Conservation (phyloP, 148 eudicot species). For the Rhododendron simsii region DNA sequence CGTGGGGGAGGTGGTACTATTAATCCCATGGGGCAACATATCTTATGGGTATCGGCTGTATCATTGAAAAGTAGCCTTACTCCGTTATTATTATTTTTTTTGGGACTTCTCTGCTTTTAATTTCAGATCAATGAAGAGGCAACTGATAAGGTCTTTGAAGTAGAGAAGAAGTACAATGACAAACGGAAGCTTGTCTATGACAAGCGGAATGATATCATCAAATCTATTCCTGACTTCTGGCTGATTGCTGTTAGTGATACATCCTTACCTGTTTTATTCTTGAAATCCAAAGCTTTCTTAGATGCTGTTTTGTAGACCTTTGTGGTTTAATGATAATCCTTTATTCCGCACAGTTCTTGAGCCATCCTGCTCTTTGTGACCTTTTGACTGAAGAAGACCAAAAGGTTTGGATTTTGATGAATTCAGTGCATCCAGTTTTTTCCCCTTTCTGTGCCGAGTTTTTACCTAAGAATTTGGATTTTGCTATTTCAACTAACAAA, state of each 20-base stretch:
- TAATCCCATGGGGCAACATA: too few relatives aligned
- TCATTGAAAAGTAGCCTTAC: too few relatives aligned
- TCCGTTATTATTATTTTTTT: too few relatives aligned
- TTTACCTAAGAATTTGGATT: background rate
- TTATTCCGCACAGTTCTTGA: conserved; percentile 57
- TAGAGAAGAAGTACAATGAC: conserved; percentile 79
- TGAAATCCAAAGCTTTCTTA: background rate
- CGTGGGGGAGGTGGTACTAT: too few relatives aligned
- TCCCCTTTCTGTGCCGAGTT: background rate
- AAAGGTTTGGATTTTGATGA: conserved; percentile 43
- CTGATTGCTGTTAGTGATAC: conserved; percentile 65
- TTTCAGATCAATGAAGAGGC: conserved; percentile 82
- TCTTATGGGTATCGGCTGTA: too few relatives aligned
- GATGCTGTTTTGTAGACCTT: background rate
- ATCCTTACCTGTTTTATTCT: background rate
- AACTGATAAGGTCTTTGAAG: conserved; percentile 78
- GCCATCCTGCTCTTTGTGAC: conserved; percentile 84
- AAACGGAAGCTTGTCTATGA: conserved; percentile 83
- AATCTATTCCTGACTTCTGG: conserved; percentile 90
- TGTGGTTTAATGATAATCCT: background rate
- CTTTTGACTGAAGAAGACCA: conserved; percentile 83
- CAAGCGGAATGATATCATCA: conserved; percentile 64
- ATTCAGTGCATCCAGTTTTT: background rate
- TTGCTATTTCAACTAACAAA: background rate
- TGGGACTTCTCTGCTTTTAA: too few relatives aligned